Conservation (phyloP, 2,329 filamentous ascomycete species). For the Magnaporthiopsis poae region DNA sequence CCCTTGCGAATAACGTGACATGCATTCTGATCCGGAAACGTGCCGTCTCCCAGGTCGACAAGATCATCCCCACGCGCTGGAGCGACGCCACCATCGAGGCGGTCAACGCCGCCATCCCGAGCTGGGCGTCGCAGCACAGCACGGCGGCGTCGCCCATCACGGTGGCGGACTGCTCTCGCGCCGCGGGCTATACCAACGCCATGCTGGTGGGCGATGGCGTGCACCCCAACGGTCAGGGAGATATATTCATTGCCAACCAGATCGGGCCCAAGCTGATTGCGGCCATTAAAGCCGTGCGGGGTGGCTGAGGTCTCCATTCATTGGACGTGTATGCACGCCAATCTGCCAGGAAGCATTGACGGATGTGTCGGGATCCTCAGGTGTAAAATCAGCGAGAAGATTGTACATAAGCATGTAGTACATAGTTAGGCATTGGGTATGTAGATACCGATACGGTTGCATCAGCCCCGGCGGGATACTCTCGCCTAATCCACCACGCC, state of each 20-base stretch:
- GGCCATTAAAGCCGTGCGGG: conserved; percentile 18
- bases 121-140: conserved; percentile 26
- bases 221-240: conserved; percentile 28
- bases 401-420: not conserved
- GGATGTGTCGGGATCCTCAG: not conserved
- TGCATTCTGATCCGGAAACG: not conserved
- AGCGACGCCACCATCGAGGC: conserved; percentile 17
- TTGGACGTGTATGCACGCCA: too few relatives aligned
- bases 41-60: conserved; percentile 24
- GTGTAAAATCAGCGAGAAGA: not conserved
- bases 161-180: conserved; percentile 27
- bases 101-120: conserved; percentile 15
- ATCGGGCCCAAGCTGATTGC: conserved; percentile 24
- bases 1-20: not conserved
- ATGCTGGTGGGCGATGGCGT: conserved; percentile 30
- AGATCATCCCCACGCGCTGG: conserved; percentile 28
- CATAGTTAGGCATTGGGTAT: not conserved
- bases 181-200: conserved; percentile 20
- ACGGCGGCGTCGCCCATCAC: conserved; percentile 29
- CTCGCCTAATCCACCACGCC: not conserved
- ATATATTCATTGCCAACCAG: conserved; percentile 23
- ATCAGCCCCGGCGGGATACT: not conserved
- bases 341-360: too few relatives aligned
- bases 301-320: not conserved
- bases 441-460: not conserved